Percentiles rank a stretch among this genome's conserved stretches.
These are phyloP conservation scores for Zea luxurians DNA, from an alignment of 176 grass and related monocot species.

Conservation along the genomic window DNA sequence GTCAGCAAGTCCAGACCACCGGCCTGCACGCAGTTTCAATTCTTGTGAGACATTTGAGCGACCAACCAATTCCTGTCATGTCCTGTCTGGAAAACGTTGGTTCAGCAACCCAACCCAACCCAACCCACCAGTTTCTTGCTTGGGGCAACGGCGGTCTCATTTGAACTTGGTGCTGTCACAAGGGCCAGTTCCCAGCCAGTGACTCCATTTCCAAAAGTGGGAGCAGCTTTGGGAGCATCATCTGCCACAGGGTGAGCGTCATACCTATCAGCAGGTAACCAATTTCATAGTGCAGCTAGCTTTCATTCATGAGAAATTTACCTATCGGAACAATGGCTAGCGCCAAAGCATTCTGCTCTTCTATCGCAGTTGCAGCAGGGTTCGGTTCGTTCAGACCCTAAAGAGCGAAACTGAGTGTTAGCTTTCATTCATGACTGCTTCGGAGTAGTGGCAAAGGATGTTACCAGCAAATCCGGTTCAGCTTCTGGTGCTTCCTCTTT, in stretches of 20 bases:
- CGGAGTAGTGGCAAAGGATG: slow-evolving; percentile 20
- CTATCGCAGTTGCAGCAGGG: slow-evolving; percentile 63
- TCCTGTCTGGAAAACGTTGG: background rate
- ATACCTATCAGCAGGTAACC: background rate
- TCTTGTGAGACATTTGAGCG: background rate
- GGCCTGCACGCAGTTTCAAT: slow-evolving; percentile 43
- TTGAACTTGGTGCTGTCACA: slow-evolving; percentile 80
- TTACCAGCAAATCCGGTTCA: slow-evolving; percentile 95
- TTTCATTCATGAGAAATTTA: slow-evolving; percentile 35
- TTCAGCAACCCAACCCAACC: background rate
- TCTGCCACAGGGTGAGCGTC: slow-evolving; percentile 47
- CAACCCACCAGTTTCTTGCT: slow-evolving; percentile 78
- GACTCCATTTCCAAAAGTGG: slow-evolving; percentile 62
- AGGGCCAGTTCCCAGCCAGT: slow-evolving; percentile 98
- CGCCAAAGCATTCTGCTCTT: slow-evolving; percentile 85
- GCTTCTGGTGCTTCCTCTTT: slow-evolving; percentile 53
- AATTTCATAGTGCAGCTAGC: background rate
- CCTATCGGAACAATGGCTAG: slow-evolving; percentile 92
- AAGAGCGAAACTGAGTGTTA: slow-evolving; percentile 11
- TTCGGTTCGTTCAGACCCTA: slow-evolving; percentile 69
- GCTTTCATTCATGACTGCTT: background rate
- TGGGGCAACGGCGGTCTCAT: slow-evolving; percentile 65
- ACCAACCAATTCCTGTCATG: no score
- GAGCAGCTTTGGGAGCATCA: slow-evolving; percentile 53
- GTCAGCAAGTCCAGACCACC: slow-evolving; percentile 89